Percentiles rank a stretch among this genome's conserved stretches.
Evolutionary conservation across 495 filamentous ascomycete species (phyloP).

Genomic region (Podospora conica): DNA sequence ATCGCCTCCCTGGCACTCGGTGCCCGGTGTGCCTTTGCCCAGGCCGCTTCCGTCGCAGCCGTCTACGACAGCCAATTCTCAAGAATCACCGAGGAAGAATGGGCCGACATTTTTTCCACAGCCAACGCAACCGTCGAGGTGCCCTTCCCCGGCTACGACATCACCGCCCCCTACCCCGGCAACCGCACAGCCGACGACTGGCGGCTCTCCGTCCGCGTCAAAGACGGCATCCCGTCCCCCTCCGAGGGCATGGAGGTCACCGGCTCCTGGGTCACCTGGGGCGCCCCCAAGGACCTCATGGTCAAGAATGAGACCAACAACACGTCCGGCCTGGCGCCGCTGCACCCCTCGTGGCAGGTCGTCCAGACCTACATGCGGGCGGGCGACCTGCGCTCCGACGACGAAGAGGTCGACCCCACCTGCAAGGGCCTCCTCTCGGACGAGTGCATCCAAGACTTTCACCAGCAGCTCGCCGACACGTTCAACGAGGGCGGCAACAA

Average conservation of each 20-base stretch:
- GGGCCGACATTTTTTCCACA: background rate
- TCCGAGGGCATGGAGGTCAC: background rate
- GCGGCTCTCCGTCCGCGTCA: background rate
- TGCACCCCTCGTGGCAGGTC: background rate
- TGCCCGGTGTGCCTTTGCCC: too few species aligned
- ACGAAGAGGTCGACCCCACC: background rate
- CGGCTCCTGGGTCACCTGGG: background rate
- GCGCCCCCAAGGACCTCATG: background rate
- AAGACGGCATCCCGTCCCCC: background rate
- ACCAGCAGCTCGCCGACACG: background rate
- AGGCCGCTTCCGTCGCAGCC: background rate
- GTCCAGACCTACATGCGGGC: background rate
- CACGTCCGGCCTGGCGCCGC: background rate
- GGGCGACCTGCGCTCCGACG: background rate
- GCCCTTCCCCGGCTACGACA: background rate
- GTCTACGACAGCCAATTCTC: background rate
- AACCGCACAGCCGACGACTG: background rate
- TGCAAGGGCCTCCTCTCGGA: background rate
- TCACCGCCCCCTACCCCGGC: background rate
- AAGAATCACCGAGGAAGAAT: background rate
- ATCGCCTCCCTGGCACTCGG: background rate
- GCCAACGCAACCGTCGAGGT: background rate
- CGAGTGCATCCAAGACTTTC: background rate
- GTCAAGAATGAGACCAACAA: background rate
- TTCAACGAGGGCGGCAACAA: background rate